A percentile compares a stretch with the other conserved stretches of the same genome.
phyloP scores from a whole-genome alignment of 306 rosid species.

The Dryas drummondii region DNA sequence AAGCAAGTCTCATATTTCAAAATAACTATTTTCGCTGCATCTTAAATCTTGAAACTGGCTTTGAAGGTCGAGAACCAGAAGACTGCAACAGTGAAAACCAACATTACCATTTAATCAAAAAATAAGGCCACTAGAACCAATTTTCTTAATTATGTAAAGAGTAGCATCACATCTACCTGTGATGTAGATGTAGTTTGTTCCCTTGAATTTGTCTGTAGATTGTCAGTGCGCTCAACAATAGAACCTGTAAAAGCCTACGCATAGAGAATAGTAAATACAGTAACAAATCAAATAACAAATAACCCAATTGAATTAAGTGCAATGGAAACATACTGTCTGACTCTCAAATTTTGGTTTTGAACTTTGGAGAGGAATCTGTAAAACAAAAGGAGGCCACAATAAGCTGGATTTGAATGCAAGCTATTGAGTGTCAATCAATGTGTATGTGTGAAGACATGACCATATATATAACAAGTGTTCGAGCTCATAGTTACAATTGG shows the following conservation, averaged over 20 bases:
- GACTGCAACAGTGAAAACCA: conserved; percentile 38
- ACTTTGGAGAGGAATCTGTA: conserved; percentile 40
- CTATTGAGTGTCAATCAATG: background rate
- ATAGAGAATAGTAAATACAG: conserved; percentile 14
- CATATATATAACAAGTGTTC: background rate
- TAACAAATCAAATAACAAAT: background rate
- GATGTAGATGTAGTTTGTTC: conserved; percentile 42
- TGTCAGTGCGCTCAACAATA: conserved; percentile 59
- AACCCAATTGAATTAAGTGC: background rate
- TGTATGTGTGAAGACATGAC: background rate
- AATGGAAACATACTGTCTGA: conserved; percentile 41
- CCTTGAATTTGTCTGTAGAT: conserved; percentile 35
- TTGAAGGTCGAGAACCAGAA: conserved; percentile 57
- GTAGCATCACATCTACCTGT: conserved; percentile 42
- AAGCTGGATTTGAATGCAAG: background rate
- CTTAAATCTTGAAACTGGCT: conserved; percentile 89
- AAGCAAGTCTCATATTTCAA: background rate
- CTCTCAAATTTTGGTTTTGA: conserved; percentile 55
- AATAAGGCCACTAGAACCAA: conserved; percentile 13
- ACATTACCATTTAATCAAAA: conserved; percentile 15
- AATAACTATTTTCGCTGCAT: conserved; percentile 67
- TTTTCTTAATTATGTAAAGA: background rate
- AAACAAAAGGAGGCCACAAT: conserved; percentile 21
- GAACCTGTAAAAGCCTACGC: conserved; percentile 87
- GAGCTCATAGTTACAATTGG: background rate